These are phyloP conservation scores for Entonaema liquescens DNA, from an alignment of 495 filamentous ascomycete species.

Conservation along the genomic window DNA sequence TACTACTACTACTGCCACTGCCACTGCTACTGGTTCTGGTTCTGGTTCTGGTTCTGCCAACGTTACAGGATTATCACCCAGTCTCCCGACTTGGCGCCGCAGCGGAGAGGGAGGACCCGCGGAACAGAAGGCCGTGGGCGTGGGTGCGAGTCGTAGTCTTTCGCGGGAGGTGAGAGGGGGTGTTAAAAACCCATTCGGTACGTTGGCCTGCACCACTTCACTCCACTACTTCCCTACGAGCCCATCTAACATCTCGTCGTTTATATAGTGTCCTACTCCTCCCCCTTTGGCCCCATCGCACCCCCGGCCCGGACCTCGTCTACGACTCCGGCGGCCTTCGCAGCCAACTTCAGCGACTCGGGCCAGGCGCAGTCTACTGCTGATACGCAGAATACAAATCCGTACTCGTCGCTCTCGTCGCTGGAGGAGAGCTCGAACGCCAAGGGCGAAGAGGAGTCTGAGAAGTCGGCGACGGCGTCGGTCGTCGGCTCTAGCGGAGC, in stretches of 20 bases:
- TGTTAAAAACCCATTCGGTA: background rate
- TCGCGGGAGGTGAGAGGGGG: background rate
- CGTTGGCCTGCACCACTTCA: too few relatives aligned
- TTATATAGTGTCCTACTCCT: constrained; percentile 24
- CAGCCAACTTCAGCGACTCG: background rate
- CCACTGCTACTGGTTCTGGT: too few relatives aligned
- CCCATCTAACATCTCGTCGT: constrained; percentile 4
- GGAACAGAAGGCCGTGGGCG: constrained; percentile 25
- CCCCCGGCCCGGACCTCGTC: constrained; percentile 22
- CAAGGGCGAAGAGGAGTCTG: background rate
- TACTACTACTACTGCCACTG: background rate
- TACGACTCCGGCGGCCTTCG: background rate
- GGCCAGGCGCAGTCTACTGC: background rate
- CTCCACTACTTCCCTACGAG: too few relatives aligned
- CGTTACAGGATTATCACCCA: background rate
- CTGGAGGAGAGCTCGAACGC: constrained; percentile 4
- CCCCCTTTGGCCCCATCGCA: constrained; percentile 39
- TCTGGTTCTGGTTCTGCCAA: too few relatives aligned
- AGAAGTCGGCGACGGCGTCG: background rate
- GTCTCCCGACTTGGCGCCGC: constrained; percentile 27
- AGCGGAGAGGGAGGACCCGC: background rate
- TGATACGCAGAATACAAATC: constrained; percentile 10
- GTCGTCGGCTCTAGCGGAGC: constrained; percentile 13
- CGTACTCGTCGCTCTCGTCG: constrained; percentile 31
- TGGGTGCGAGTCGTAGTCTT: constrained; percentile 13